Evolutionary conservation across 2,329 filamentous ascomycete genomes (phyloP), one percentile per base, ranked within the genome.

Genomic region (Coccinonectria pachysandricola): DNA sequence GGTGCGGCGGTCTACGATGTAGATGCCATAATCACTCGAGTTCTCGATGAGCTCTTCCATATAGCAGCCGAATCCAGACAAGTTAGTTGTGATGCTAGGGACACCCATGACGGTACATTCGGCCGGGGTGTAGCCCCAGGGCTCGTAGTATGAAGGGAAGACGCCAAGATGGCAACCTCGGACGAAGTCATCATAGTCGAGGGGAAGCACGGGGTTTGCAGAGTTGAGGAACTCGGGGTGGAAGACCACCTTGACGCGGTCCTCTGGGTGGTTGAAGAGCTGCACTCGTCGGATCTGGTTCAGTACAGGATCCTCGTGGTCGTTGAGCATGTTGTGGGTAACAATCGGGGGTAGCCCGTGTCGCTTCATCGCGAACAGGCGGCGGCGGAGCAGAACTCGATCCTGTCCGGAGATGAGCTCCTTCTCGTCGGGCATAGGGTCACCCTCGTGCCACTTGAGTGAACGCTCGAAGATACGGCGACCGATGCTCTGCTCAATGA

Each of bases 1-100:
- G 62, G 75, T 81, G 24, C 91, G 77, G 30, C 91, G 82, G 54
- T 98, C 91, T 23, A 98, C 87, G 54, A 98, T 96, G 65, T 96
- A 96, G 59, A 98, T 96, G 41, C 91, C 91, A 50, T 98, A 96
- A 57, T 98, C 91, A 39, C 81, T 82, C 20, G 88, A 92, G 59
- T 96, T 96, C 60, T 96, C 88, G 41, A 98, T 96, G 42, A 96
- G 63, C 59, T 96, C 91, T 57, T 98, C 91, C 91, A 98, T 98
- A 58, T 98, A 96, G 60, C 91, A 96, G 25, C 91, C 91, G 49
- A 98, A 98, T 12, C 91, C 91, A 6, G 91, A 96, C 22, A 98
- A 64, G 57, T 98, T 98, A 15, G 88, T 96, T 8, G 91, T 96
- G 59, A 98, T 95, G 57, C 85, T 94, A 21, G 91, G 91, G 20